Evolutionary conservation across 306 rosid species (phyloP).

Genomic region (Glycine soja): DNA sequence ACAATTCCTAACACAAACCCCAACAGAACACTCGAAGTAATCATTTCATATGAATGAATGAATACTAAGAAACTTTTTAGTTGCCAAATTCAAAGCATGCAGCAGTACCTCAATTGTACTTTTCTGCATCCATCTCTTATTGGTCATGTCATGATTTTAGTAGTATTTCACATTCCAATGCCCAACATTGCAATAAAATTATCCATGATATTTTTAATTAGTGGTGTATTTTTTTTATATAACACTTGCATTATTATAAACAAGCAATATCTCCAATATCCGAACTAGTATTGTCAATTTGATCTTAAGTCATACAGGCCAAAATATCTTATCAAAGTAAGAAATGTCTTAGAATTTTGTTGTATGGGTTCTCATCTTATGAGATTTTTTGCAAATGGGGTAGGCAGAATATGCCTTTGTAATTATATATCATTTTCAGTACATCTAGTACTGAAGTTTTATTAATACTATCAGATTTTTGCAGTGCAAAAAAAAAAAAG

Average conservation of each 20-base stretch:
- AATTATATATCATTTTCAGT: too few species aligned
- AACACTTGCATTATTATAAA: conserved; percentile 31
- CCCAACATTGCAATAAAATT: not conserved
- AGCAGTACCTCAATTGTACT: conserved; percentile 43
- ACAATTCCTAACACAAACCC: too few species aligned
- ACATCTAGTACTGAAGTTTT: too few species aligned
- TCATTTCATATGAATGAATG: conserved; percentile 29
- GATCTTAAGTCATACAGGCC: not conserved
- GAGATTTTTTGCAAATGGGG: too few species aligned
- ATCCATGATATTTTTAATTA: not conserved
- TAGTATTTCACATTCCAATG: conserved; percentile 16
- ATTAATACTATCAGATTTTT: too few species aligned
- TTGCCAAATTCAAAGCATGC: conserved; percentile 32
- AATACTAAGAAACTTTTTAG: not conserved
- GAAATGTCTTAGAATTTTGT: too few species aligned
- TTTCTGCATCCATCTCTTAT: conserved; percentile 13
- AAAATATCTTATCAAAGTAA: not conserved
- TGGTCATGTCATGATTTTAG: not conserved
- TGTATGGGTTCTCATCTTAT: too few species aligned
- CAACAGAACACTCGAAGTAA: conserved; percentile 14
- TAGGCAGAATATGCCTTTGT: too few species aligned
- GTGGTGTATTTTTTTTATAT: not conserved
- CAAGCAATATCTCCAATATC: not conserved
- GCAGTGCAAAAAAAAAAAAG: too few species aligned
- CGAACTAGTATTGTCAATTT: not conserved